phyloP scores from a whole-genome alignment of 495 filamentous ascomycete genomes.

The Daldinia caldariorum region DNA sequence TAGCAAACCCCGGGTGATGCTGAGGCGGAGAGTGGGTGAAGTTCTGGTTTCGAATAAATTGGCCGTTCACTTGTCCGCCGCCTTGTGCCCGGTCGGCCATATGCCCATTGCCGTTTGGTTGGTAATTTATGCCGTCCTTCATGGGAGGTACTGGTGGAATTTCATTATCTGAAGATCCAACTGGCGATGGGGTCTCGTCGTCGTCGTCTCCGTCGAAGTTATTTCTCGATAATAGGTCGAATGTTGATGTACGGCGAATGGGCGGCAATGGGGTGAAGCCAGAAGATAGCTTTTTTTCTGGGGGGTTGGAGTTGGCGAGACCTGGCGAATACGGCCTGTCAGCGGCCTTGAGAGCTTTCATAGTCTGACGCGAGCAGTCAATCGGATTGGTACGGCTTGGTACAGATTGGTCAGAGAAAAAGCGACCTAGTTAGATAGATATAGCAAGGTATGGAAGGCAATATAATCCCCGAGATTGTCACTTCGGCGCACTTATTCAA shows the following conservation, averaged over 20 bases:
- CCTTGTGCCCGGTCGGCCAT: slow-evolving; percentile 28
- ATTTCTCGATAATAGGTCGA: slow-evolving; percentile 52
- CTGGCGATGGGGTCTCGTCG: slow-evolving; percentile 40
- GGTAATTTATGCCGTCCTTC: slow-evolving; percentile 30
- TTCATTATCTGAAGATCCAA: slow-evolving; percentile 43
- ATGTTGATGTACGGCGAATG: slow-evolving; percentile 63
- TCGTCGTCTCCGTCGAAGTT: slow-evolving; percentile 38
- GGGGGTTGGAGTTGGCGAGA: slow-evolving; percentile 36
- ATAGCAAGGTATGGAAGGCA: background rate
- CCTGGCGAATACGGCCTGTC: slow-evolving; percentile 47
- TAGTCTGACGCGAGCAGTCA: slow-evolving; percentile 28
- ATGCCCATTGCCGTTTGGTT: slow-evolving; percentile 36
- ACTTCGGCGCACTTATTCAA: slow-evolving; percentile 52
- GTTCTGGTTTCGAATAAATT: slow-evolving; percentile 31
- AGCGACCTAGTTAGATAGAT: background rate
- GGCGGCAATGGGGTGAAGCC: slow-evolving; percentile 61
- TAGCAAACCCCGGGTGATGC: slow-evolving; percentile 29
- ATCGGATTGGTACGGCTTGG: slow-evolving; percentile 20
- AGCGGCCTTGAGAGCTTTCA: slow-evolving; percentile 50
- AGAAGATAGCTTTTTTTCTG: slow-evolving; percentile 28
- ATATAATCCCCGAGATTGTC: slow-evolving; percentile 34
- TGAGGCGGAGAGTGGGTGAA: slow-evolving; percentile 33
- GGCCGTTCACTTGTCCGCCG: background rate
- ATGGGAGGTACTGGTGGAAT: slow-evolving; percentile 32
- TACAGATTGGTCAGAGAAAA: no score